These are phyloP conservation scores for Aureobasidium mangrovei DNA, from an alignment of 2,329 filamentous ascomycete genomes.

Conservation along the genomic window DNA sequence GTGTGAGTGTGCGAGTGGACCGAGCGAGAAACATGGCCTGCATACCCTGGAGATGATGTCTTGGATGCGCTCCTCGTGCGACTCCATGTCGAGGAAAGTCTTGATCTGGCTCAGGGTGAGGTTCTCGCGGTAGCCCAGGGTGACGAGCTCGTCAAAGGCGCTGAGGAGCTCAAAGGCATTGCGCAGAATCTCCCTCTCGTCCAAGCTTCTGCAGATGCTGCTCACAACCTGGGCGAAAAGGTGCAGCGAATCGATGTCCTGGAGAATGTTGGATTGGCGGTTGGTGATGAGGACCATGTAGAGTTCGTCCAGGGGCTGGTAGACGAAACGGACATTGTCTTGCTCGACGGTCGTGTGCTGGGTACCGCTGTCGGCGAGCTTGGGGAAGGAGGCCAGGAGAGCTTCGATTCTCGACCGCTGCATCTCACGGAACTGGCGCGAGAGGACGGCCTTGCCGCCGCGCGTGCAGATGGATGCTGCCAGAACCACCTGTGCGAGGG, in stretches of 20 bases:
- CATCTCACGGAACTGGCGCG: constrained; percentile 96
- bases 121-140: constrained; percentile 91
- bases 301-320: constrained; percentile 96
- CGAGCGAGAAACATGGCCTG: constrained; percentile 2
- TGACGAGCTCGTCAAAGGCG: constrained; percentile 95
- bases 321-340: constrained; percentile 98
- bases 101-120: constrained; percentile 95
- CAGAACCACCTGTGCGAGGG: constrained; percentile 69
- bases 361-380: constrained; percentile 89
- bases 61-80: constrained; percentile 96
- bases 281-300: constrained; percentile 99
- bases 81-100: constrained; percentile 99
- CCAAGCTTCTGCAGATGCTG: constrained; percentile 89
- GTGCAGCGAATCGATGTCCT: constrained; percentile 97
- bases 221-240: constrained; percentile 96
- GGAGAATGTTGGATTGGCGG: constrained; percentile 96
- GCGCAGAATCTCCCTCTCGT: constrained; percentile 88
- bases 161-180: constrained; percentile 95
- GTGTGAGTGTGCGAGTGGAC: constrained; percentile 18
- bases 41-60: constrained; percentile 87
- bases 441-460: constrained; percentile 96
- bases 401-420: constrained; percentile 93
- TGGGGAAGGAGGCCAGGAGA: constrained; percentile 92
- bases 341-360: constrained; percentile 98
- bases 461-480: constrained; percentile 98